phyloP scores from a whole-genome alignment of 1,284 basidiomycete genomes.

The Neonothopanus nambi region DNA sequence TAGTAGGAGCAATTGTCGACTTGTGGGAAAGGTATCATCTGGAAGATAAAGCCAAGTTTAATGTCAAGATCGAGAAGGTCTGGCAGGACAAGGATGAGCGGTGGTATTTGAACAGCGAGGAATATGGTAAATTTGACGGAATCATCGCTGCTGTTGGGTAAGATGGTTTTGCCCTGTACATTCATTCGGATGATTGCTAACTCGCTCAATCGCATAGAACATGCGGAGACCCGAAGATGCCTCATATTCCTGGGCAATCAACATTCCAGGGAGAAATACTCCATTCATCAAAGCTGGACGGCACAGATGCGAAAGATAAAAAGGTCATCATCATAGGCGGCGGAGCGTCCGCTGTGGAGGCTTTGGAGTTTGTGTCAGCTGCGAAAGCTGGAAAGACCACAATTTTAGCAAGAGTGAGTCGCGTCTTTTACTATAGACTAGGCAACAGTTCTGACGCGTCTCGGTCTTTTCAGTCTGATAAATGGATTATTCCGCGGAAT shows the following conservation, averaged over 20 bases:
- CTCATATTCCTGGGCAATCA: slow-evolving; percentile 17
- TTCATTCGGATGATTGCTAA: slow-evolving; percentile 50
- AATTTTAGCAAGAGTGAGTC: slow-evolving; percentile 47
- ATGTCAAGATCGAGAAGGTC: slow-evolving; percentile 47
- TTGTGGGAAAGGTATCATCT: slow-evolving; percentile 2
- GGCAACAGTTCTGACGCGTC: slow-evolving; percentile 4
- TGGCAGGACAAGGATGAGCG: slow-evolving; percentile 51
- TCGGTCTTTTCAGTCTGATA: slow-evolving; percentile 21
- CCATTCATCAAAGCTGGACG: slow-evolving; percentile 57
- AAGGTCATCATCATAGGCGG: slow-evolving; percentile 55
- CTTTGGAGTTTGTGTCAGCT: slow-evolving; percentile 53
- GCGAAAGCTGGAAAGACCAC: slow-evolving; percentile 41
- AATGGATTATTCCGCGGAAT: slow-evolving; percentile 61
- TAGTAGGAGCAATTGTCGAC: slow-evolving; percentile 41
- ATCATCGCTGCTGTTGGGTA: slow-evolving; percentile 54
- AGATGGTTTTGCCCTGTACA: slow-evolving; percentile 46
- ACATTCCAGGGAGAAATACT: slow-evolving; percentile 35
- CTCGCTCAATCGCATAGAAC: slow-evolving; percentile 15
- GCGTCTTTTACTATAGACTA: slow-evolving; percentile 31
- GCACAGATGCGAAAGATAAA: slow-evolving; percentile 42
- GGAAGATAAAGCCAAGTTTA: slow-evolving; percentile 5
- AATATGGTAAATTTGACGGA: slow-evolving; percentile 55
- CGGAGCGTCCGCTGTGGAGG: slow-evolving; percentile 63
- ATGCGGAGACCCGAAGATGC: slow-evolving; percentile 15
- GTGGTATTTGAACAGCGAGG: slow-evolving; percentile 56